Percentiles rank a stretch among this genome's conserved stretches.
Conservation (phyloP, 345 rosid species). For the Corchorus olitorius region DNA sequence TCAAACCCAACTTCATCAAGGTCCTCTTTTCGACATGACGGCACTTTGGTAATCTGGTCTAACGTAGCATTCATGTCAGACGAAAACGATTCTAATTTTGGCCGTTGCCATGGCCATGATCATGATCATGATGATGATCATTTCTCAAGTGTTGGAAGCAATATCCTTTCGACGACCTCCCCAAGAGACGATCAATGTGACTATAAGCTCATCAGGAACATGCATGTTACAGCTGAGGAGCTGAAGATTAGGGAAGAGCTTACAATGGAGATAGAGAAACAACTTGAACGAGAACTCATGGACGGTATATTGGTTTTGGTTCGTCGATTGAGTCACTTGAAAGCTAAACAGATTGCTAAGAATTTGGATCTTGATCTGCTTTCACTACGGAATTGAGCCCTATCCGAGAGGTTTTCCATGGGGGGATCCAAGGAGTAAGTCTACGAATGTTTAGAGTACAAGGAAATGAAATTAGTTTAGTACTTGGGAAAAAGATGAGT, state of each 20-base stretch:
- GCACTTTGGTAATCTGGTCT: neutral
- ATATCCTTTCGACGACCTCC: neutral
- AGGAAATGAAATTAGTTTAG: too few relatives aligned
- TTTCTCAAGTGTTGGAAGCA: neutral
- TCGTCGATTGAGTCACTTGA: neutral
- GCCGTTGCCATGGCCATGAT: too few relatives aligned
- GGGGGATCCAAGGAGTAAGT: too few relatives aligned
- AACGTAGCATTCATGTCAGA: neutral
- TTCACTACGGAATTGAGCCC: neutral
- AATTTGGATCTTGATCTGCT: neutral
- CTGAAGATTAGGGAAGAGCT: neutral
- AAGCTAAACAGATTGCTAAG: neutral
- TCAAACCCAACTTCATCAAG: neutral
- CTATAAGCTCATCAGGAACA: neutral
- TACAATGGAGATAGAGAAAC: neutral
- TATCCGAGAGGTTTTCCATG: too few relatives aligned
- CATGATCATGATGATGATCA: neutral
- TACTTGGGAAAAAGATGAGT: too few relatives aligned
- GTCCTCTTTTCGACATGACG: neutral
- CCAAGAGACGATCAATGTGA: neutral
- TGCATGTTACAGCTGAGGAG: neutral
- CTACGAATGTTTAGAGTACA: too few relatives aligned
- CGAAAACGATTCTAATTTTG: neutral
- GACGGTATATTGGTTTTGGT: neutral
- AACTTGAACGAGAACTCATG: slow-evolving; percentile 2